Evolutionary conservation across 2,329 filamentous ascomycete species (phyloP).

Genomic region (Colletotrichum neosansevieriae): DNA sequence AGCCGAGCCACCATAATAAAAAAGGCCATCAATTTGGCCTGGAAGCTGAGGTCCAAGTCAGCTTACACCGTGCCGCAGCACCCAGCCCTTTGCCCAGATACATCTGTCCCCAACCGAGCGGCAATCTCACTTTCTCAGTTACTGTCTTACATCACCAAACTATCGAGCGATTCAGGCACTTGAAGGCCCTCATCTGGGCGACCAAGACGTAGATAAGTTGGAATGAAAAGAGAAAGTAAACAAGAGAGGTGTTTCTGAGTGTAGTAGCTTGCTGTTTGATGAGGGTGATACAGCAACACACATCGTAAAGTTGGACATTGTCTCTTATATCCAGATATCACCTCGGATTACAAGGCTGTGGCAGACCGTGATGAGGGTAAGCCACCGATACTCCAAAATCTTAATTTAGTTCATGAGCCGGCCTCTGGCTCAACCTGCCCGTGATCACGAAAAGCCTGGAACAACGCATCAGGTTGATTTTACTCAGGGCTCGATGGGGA

Average conservation of each 20-base stretch:
- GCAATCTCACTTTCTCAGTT: too few relatives aligned
- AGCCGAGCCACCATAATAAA: too few relatives aligned
- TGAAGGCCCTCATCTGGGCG: not conserved
- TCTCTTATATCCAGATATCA: not conserved
- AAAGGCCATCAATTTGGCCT: too few relatives aligned
- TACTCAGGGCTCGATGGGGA: not conserved
- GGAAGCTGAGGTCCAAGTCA: too few relatives aligned
- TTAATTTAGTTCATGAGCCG: not conserved
- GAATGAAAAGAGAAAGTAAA: not conserved
- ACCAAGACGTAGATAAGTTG: not conserved
- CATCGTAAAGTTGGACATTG: not conserved
- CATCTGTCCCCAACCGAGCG: too few relatives aligned
- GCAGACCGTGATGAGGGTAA: not conserved
- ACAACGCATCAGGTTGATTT: not conserved
- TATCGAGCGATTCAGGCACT: too few relatives aligned
- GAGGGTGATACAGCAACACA: not conserved
- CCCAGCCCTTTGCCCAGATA: too few relatives aligned
- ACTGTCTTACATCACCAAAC: too few relatives aligned
- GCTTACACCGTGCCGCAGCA: too few relatives aligned
- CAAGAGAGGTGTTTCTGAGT: not conserved
- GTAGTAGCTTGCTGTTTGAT: not conserved
- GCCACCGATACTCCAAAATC: not conserved
- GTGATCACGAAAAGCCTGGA: not conserved
- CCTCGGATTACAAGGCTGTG: not conserved
- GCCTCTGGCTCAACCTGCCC: not conserved